Conservation (phyloP, 208 protist genomes). For the Leishmania tarentolae region DNA sequence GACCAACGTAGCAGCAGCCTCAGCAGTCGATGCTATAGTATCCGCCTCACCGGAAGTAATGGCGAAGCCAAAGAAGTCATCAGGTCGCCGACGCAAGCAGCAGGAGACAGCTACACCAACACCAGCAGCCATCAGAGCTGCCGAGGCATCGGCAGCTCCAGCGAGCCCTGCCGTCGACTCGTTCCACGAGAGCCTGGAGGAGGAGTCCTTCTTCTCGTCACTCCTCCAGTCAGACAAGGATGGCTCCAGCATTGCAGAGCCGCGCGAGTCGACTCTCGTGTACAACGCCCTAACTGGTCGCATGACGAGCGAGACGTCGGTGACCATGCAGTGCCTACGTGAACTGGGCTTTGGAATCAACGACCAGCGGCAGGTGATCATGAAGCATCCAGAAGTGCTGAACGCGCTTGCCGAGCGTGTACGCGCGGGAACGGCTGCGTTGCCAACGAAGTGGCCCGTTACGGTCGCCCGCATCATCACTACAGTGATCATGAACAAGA, state of each 20-base stretch:
- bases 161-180: conserved; percentile 3
- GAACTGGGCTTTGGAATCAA: conserved; percentile 85
- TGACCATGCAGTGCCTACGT: conserved; percentile 52
- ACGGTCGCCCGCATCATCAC: conserved; percentile 61
- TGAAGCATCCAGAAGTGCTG: conserved; percentile 61
- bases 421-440: conserved; percentile 47
- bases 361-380: conserved; percentile 60
- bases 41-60: neutral
- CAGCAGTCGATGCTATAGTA: neutral
- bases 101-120: neutral
- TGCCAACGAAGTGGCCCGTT: conserved; percentile 78
- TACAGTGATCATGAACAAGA: conserved; percentile 57
- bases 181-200: conserved; percentile 25
- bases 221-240: conserved; percentile 7
- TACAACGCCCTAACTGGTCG: conserved; percentile 87
- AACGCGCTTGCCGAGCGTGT: conserved; percentile 69
- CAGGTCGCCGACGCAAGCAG: neutral
- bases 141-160: neutral
- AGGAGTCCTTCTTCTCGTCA: conserved; percentile 41
- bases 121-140: neutral
- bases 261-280: conserved; percentile 54
- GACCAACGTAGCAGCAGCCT: neutral
- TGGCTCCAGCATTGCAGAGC: neutral
- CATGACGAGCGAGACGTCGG: conserved; percentile 79
- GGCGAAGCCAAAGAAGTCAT: neutral